A percentile compares a stretch with the other conserved stretches of the same genome.
These are phyloP conservation scores for Pestalotiopsis sp. DNA, from an alignment of 2,329 filamentous ascomycete species.

Conservation along the genomic window DNA sequence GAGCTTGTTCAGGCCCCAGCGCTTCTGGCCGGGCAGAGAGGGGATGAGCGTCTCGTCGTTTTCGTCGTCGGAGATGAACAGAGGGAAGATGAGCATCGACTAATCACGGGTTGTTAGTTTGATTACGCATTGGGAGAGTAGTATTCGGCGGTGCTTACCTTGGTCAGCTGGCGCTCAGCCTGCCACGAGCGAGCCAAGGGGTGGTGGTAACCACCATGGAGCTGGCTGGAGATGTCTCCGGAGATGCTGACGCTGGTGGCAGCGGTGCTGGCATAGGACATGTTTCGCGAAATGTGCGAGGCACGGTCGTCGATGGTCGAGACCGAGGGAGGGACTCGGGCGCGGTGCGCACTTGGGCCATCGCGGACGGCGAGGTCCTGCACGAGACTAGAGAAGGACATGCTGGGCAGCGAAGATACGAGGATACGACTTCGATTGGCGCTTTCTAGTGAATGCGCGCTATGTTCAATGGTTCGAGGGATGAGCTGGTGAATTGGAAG, in stretches of 20 bases:
- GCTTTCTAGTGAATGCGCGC: not conserved
- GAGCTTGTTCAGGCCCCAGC: constrained; percentile 84
- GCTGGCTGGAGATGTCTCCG: constrained; percentile 79
- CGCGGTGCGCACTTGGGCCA: constrained; percentile 47
- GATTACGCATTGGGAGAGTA: not conserved
- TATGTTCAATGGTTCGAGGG: not conserved
- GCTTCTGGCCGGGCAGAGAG: constrained; percentile 87
- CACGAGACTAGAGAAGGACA: constrained; percentile 71
- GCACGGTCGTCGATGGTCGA: constrained; percentile 62
- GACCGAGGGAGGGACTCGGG: constrained; percentile 45
- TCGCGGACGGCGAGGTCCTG: constrained; percentile 67
- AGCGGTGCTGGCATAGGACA: constrained; percentile 68
- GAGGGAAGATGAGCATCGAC: constrained; percentile 98
- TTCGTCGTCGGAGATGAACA: constrained; percentile 93
- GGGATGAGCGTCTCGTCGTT: constrained; percentile 91
- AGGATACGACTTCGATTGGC: not conserved
- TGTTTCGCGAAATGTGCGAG: constrained; percentile 64
- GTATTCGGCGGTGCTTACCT: constrained; percentile 53
- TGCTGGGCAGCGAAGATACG: constrained; percentile 27
- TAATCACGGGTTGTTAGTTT: constrained; percentile 36
- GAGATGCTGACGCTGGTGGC: constrained; percentile 71
- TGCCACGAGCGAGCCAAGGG: constrained; percentile 81
- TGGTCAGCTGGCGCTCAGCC: constrained; percentile 81
- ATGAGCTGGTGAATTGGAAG: not conserved
- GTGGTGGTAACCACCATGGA: constrained; percentile 82